Base-by-base conservation (phyloP, 1,284 basidiomycete genomes). In the Anthracocystis panici-leucophaei region DNA sequence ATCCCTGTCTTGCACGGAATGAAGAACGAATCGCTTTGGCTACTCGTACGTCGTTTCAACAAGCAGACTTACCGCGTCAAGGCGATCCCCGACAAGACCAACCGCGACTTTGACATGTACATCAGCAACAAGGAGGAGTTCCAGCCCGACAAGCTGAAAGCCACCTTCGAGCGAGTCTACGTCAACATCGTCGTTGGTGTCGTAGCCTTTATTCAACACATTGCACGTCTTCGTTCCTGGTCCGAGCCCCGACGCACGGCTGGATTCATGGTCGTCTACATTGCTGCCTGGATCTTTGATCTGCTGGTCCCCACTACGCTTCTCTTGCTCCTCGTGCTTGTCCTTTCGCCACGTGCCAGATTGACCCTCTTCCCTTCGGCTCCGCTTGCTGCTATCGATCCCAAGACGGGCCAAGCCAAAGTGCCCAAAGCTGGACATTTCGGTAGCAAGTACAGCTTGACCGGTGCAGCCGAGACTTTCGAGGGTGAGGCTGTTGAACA, bases 121-220 rank as follows among this genome's bases (percentile, higher is more conserved):
- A 86, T 86, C 18, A 81, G 86, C 11, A 82, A 84, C 16, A 80
- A 88, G 45, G 88, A 88, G 63, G 86, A 87, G 60, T 88, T 89
- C 76, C 85, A 87, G 5, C 86, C 88, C 1, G 88, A 88, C 72
- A 88, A 88, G 77, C 82, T 89, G 9, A 83, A 87, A 27, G 85
- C 88, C 23, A 89, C 88, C 61, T 80, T 90, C 18, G 89, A 90
- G 73, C 83, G 89, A 1, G 67, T 87, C 16, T 88, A 89, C 71
- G 87, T 88, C 60, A 87, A 86, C 4, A 84, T 89, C 38, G 87
- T 88, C 9, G 84, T 89, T 18, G 86, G 87, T 0, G 61, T 87
- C 14, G 86, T 87, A 5, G 86, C 86, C 0, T 87, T 88, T 55
- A 71, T 84, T 5, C 87, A 88, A 65, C 89, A 90, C 69, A 79